phyloP scores from a whole-genome alignment of 345 rosid genomes.

The Ceriops decandra region DNA sequence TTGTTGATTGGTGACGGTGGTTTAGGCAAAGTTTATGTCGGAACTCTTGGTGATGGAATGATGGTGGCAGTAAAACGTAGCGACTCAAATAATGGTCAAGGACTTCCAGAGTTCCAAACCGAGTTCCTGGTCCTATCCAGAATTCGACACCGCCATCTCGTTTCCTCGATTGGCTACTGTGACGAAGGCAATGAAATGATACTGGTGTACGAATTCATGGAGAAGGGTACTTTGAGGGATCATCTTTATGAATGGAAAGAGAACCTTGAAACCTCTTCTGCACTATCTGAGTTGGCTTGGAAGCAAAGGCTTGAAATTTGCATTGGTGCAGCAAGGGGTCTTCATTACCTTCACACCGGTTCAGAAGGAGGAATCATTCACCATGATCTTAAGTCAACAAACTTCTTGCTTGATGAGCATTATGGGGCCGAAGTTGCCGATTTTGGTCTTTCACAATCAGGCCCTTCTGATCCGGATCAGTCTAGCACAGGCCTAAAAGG shows the following conservation, averaged over 20 bases:
- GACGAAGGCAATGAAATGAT: neutral
- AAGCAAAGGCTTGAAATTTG: neutral
- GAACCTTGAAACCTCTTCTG: neutral
- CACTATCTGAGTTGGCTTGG: neutral
- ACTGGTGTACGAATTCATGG: neutral
- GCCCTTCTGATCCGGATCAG: no score
- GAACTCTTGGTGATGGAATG: constrained; percentile 1
- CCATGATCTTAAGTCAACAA: no score
- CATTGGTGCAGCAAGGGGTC: no score
- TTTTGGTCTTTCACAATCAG: no score
- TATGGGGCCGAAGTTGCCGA: no score
- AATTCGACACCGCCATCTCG: constrained; percentile 1
- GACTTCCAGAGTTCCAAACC: neutral
- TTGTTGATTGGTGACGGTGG: constrained; percentile 18
- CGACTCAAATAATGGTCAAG: constrained; percentile 7
- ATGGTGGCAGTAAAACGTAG: constrained; percentile 20
- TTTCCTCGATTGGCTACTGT: constrained; percentile 1
- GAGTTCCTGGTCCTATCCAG: neutral
- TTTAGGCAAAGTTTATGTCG: constrained; percentile 1
- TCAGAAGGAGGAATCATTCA: no score
- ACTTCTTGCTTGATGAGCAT: no score
- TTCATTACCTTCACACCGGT: no score
- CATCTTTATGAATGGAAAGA: neutral
- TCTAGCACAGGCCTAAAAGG: constrained; percentile 7
- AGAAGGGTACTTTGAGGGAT: constrained; percentile 8